Evolutionary conservation across 2,329 filamentous ascomycete species (phyloP).

Genomic region (Talaromyces sp.): DNA sequence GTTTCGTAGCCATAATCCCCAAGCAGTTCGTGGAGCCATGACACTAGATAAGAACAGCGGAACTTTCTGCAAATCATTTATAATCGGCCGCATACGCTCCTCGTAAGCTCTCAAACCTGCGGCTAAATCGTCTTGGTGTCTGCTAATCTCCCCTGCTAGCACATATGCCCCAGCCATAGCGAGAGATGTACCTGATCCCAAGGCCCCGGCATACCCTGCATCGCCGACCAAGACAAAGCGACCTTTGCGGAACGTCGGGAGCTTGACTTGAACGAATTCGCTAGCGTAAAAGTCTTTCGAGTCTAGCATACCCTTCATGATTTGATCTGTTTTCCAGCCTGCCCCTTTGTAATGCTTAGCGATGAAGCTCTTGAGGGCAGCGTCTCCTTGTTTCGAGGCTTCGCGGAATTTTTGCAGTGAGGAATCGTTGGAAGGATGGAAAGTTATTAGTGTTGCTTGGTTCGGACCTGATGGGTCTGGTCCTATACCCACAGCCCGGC

Average conservation of each 20-base stretch:
- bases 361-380: not conserved
- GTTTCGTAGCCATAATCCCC: not conserved
- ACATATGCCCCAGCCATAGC: slow-evolving; percentile 44
- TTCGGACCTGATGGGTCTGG: not conserved
- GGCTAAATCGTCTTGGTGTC: not conserved
- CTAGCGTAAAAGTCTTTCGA: slow-evolving; percentile 48
- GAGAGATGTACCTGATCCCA: slow-evolving; percentile 53
- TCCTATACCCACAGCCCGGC: not conserved
- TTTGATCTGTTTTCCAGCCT: slow-evolving; percentile 48
- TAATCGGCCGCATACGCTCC: not conserved
- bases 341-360: not conserved
- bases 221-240: slow-evolving; percentile 55
- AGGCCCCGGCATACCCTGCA: slow-evolving; percentile 49
- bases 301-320: slow-evolving; percentile 37
- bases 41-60: not conserved
- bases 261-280: slow-evolving; percentile 45
- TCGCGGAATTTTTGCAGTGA: not conserved
- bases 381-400: not conserved
- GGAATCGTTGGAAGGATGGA: not conserved
- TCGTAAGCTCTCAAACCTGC: not conserved
- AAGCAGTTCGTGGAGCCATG: not conserved
- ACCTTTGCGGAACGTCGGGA: slow-evolving; percentile 45
- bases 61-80: not conserved
- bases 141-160: slow-evolving; percentile 33
- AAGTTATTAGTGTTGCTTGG: not conserved